Base-by-base conservation (phyloP, 805 yeast species). In the Kazachstania africana region DNA sequence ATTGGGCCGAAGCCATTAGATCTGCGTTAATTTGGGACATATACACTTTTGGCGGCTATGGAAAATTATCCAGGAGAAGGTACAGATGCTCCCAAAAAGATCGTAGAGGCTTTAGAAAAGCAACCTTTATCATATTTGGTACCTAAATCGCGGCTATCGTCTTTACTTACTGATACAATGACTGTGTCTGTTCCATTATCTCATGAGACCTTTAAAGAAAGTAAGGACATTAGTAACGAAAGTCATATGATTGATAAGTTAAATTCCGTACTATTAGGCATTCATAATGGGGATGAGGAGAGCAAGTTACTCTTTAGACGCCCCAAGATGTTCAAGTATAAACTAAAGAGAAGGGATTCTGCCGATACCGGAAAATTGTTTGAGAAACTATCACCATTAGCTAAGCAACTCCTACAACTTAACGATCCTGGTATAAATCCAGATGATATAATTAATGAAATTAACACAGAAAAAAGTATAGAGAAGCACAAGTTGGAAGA, bases 31-130 rank as follows among this genome's bases (percentile, higher is more conserved):
- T n/a, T n/a, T n/a, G n/a, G n/a, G n/a, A n/a, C n/a, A n/a, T n/a
- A n/a, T n/a, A n/a, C n/a, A n/a, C n/a, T n/a, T n/a, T 28, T 39
- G 50, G 51, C 54, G 54, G 50, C 51, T 41, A 52, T 48, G 53
- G 31, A 48, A 23, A 42, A 30, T 14, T 52, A 38, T 28, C 57
- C 58, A 8, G 57, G 55, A 12, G 54, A 52, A 32, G 30, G 45
- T 16, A 32, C 41, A 5, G 35, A 40, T 17, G 39, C 48, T 6
- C 55, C 58, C 9, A 47, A 50, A 29, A 38, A 46, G 4, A 28
- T 52, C n/a, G 16, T 45, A 3, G 55, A 45, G 12, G 44, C 52
- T 9, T 30, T 55, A 9, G 38, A 39, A 12, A 30, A 28, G 19
- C 49, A 45, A 27, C 57, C 59, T 6, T 26, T 55, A 6, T 43